phyloP scores from a whole-genome alignment of 441 rosid species.

The Populus hybrid region DNA sequence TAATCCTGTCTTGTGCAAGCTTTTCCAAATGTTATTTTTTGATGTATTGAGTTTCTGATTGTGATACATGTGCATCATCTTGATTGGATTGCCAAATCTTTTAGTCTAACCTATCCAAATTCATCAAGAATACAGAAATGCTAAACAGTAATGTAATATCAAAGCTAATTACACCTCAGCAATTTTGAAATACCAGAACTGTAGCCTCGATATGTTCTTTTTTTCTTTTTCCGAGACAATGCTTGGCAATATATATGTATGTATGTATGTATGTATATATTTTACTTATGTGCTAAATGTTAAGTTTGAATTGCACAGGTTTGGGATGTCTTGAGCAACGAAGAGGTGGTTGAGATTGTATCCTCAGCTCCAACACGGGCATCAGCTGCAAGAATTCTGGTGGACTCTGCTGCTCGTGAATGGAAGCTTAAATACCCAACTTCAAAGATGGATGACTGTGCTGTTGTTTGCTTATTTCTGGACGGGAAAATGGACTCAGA shows the following conservation, averaged over 20 bases:
- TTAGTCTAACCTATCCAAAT: background rate
- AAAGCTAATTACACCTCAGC: background rate
- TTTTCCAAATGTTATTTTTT: background rate
- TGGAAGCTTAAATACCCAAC: conserved; percentile 97
- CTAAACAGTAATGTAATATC: background rate
- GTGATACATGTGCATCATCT: background rate
- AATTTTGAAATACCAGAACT: too few species aligned
- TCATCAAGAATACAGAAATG: background rate
- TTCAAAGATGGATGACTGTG: conserved; percentile 98
- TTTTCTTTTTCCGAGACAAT: background rate
- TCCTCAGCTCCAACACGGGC: conserved; percentile 74
- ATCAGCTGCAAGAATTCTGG: conserved; percentile 79
- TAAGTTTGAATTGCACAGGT: conserved; percentile 42
- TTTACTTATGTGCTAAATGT: background rate
- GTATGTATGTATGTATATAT: too few species aligned
- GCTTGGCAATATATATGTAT: background rate
- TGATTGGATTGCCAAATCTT: background rate
- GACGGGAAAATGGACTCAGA: conserved; percentile 94
- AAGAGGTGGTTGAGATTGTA: conserved; percentile 90
- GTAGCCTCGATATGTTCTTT: too few species aligned
- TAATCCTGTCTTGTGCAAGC: background rate
- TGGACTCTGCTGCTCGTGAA: conserved; percentile 81
- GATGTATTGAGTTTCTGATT: background rate
- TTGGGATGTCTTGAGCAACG: conserved; percentile 97
- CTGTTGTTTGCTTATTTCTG: conserved; percentile 93